Conservation (phyloP, 768 basidiomycete species). For the Suillus tomentosus region DNA sequence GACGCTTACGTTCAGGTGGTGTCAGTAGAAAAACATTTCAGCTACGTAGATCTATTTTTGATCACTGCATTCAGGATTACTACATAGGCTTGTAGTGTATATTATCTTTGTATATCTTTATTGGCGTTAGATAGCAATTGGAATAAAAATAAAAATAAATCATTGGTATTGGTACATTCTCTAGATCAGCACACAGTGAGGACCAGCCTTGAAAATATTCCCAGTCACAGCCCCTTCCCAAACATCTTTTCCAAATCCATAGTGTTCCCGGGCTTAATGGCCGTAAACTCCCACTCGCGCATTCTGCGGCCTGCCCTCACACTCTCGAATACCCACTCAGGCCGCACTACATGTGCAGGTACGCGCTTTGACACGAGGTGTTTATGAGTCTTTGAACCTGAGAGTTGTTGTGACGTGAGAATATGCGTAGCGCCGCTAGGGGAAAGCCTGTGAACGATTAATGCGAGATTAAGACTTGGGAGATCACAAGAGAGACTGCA, state of each 20-base stretch:
- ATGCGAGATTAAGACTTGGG: slow-evolving; percentile 3
- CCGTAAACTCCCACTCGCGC: slow-evolving; percentile 60
- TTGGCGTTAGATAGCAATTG: neutral
- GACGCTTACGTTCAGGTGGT: neutral
- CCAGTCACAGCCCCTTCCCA: neutral
- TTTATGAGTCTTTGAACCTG: slow-evolving; percentile 70
- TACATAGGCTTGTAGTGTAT: neutral
- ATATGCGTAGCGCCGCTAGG: slow-evolving; percentile 76
- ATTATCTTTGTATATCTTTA: neutral
- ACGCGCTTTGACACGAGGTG: slow-evolving; percentile 53
- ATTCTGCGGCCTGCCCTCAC: slow-evolving; percentile 59
- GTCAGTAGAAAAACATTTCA: neutral
- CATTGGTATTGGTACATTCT: slow-evolving; percentile 3
- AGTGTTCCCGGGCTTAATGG: slow-evolving; percentile 43
- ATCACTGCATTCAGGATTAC: neutral
- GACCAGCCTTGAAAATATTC: slow-evolving; percentile 1
- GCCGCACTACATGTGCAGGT: slow-evolving; percentile 64
- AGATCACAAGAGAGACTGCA: slow-evolving; percentile 11
- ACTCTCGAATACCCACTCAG: slow-evolving; percentile 77
- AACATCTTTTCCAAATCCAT: slow-evolving; percentile 44
- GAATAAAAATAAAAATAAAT: slow-evolving; percentile 3
- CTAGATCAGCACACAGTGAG: neutral
- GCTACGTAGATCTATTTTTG: too few species aligned
- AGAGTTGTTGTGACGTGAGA: slow-evolving; percentile 70
- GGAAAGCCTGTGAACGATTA: slow-evolving; percentile 41